These are phyloP conservation scores for Backusella psychrophila DNA, from an alignment of 192 early-diverging fungal species.

Conservation along the genomic window DNA sequence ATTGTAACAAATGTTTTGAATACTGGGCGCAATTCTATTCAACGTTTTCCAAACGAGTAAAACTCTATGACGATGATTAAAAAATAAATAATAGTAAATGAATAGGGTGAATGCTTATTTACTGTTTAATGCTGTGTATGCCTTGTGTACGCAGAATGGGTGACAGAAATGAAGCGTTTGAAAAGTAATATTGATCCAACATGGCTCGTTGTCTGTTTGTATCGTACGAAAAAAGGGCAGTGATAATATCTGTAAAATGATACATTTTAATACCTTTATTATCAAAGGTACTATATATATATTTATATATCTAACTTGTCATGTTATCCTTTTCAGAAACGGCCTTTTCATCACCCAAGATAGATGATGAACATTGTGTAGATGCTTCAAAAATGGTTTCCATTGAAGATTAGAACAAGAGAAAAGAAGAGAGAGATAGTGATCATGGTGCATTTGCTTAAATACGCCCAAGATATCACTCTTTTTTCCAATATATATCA, in stretches of 20 bases:
- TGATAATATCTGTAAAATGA: conserved; percentile 34
- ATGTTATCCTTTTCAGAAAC: not conserved
- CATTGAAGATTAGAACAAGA: not conserved
- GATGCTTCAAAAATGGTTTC: not conserved
- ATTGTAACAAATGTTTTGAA: conserved; percentile 28
- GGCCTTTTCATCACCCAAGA: not conserved
- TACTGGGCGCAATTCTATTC: conserved; percentile 27
- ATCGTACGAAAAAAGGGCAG: conserved; percentile 47
- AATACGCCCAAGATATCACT: not conserved
- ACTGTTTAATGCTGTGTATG: conserved; percentile 48
- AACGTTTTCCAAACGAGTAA: conserved; percentile 31
- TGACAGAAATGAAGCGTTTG: conserved; percentile 46
- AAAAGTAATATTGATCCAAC: conserved; percentile 45
- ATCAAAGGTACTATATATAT: not conserved
- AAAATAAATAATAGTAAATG: not conserved
- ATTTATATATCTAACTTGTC: not conserved
- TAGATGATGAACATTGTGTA: not conserved
- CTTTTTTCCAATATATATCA: not conserved
- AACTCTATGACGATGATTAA: conserved; percentile 9
- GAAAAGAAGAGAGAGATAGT: not conserved
- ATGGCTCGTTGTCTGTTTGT: conserved; percentile 42
- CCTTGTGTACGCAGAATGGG: conserved; percentile 49
- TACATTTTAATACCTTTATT: not conserved
- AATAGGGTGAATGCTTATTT: not conserved
- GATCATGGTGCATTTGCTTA: not conserved